Conservation (phyloP, 345 rosid species). For the Triadica sebifera region DNA sequence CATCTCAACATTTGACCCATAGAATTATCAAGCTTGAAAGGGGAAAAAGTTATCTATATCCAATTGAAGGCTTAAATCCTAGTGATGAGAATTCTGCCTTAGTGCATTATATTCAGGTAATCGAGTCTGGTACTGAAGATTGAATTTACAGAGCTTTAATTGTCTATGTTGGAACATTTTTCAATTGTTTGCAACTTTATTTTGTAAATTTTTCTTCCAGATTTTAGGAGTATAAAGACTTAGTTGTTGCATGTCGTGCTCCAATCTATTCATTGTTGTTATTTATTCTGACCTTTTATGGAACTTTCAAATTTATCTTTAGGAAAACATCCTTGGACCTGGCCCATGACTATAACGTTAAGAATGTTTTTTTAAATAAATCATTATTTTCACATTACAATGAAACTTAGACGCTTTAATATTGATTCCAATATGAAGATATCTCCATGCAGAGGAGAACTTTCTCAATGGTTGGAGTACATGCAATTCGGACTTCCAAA, state of each 20-base stretch:
- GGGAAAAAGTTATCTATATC: slow-evolving; percentile 57
- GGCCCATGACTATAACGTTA: neutral
- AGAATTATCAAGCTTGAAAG: slow-evolving; percentile 70
- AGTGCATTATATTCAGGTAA: slow-evolving; percentile 88
- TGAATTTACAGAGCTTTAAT: neutral
- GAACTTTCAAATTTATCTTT: neutral
- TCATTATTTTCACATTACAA: neutral
- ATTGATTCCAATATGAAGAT: neutral
- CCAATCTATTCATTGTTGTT: neutral
- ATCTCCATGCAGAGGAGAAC: neutral
- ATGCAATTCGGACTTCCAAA: neutral
- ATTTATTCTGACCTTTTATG: neutral
- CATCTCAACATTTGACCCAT: slow-evolving; percentile 76
- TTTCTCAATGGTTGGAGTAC: neutral
- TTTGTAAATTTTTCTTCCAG: neutral
- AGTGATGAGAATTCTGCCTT: slow-evolving; percentile 78
- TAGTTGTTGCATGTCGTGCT: neutral
- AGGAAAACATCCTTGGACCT: neutral
- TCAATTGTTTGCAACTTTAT: neutral
- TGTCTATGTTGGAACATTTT: neutral
- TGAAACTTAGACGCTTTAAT: neutral
- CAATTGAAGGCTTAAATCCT: slow-evolving; percentile 70
- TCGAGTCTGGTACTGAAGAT: neutral
- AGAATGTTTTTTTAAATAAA: neutral
- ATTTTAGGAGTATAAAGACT: neutral